phyloP scores from a whole-genome alignment of 306 rosid genomes.

The Carpinus fangiana region DNA sequence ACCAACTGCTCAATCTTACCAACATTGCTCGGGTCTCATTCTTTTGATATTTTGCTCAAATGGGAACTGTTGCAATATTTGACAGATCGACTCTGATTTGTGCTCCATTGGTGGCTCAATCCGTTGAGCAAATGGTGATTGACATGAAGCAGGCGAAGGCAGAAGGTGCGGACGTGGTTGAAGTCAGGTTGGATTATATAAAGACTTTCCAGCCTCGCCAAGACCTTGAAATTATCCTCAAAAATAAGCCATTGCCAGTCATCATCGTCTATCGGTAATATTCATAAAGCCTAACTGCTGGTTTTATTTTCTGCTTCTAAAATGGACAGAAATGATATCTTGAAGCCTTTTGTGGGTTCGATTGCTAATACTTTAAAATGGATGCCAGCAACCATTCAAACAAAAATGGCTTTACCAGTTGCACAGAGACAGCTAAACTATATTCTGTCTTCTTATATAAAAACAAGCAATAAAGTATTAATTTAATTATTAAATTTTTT shows the following conservation, averaged over 20 bases:
- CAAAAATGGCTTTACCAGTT: neutral
- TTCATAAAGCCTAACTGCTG: neutral
- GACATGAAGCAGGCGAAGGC: constrained; percentile 43
- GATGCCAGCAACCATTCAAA: neutral
- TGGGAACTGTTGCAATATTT: constrained; percentile 5
- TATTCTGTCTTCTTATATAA: too few species aligned
- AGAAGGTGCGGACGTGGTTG: constrained; percentile 47
- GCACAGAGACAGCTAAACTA: neutral
- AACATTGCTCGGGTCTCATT: neutral
- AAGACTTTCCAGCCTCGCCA: constrained; percentile 31
- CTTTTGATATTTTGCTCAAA: neutral
- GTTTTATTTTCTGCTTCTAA: neutral
- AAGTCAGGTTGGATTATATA: constrained; percentile 36
- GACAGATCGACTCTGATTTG: constrained; percentile 29
- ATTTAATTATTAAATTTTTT: too few species aligned
- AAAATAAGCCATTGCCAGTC: constrained; percentile 35
- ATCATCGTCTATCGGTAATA: constrained; percentile 27
- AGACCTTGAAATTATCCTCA: constrained; percentile 39
- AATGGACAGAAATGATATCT: too few species aligned
- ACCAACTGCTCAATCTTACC: neutral
- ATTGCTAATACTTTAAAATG: neutral
- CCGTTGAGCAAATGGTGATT: constrained; percentile 35
- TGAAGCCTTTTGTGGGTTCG: neutral
- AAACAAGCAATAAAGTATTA: too few species aligned
- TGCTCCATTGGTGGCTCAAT: constrained; percentile 33